Evolutionary conservation across 2,329 filamentous ascomycete genomes (phyloP), one percentile per base, ranked within the genome.

Genomic region (Hirsutella rhossiliensis): DNA sequence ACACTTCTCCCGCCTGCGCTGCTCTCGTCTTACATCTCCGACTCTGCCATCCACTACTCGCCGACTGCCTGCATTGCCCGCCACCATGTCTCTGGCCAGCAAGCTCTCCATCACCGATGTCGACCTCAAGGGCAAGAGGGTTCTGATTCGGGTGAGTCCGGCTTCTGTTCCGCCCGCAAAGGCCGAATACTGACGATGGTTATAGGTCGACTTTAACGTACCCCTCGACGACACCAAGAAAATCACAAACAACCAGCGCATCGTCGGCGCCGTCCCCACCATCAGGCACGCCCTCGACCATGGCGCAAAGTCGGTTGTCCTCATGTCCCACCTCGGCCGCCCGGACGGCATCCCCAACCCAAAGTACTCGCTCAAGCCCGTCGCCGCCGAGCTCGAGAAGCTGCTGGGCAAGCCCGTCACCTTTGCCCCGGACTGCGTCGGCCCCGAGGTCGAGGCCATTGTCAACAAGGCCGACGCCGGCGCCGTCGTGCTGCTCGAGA

Each of bases 251-350:
- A 87, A 83, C 71, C 92, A 98, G 75, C 89, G 92, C 67, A 98
- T 98, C 61, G 89, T 87, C 60, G 94, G 92, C 62, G 92, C 92
- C 59, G 72, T 95, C 52, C 88, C 88, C 59, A 94, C 89, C 58
- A 95, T 96, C 76, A 94, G 94, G 73, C 82, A 95, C 67, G 88
- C 88, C 61, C 72, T 92, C 59, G 86, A 94, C 54, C 71, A 94
- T 66, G 87, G 86, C 56, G 89, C 89, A 63, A 94, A 94, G 76
- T 75, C 88, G 41, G 89, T 98, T 48, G 71, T 97, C 60, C 79
- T 98, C 63, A 98, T 98, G 92, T 97, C 90, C 62, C 92, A 98
- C 69, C 84, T 98, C 50, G 92, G 92, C 60, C 90, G 92, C 43
- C 92, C 92, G 52, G 85, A 97, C 63, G 92, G 92, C 65, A 81